Conservation (phyloP, 495 filamentous ascomycete species). For the Tetracladium setigerum region DNA sequence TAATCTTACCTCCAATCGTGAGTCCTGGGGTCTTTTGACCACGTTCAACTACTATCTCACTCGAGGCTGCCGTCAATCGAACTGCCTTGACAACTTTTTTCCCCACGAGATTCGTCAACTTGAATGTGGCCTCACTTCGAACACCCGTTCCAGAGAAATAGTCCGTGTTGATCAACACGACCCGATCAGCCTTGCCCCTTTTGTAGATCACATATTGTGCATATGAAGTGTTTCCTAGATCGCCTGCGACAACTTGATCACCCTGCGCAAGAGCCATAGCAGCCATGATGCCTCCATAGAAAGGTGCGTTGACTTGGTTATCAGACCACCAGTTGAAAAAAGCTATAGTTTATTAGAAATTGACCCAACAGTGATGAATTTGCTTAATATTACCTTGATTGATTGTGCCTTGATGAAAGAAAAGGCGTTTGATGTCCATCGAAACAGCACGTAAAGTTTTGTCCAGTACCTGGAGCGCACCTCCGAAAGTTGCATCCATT, state of each 20-base stretch:
- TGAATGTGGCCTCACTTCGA: slow-evolving; percentile 35
- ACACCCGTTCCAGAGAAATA: slow-evolving; percentile 40
- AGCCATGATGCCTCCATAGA: slow-evolving; percentile 47
- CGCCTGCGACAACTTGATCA: slow-evolving; percentile 38
- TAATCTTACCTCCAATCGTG: slow-evolving; percentile 38
- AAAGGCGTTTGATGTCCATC: slow-evolving; percentile 25
- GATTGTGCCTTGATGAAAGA: slow-evolving; percentile 35
- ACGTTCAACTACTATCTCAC: slow-evolving; percentile 37
- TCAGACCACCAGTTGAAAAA: slow-evolving; percentile 49
- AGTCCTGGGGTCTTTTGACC: slow-evolving; percentile 35
- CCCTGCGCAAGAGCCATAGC: slow-evolving; percentile 42
- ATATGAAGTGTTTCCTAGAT: slow-evolving; percentile 35
- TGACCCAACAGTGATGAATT: no score
- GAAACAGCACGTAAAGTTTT: slow-evolving; percentile 28
- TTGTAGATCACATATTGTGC: slow-evolving; percentile 46
- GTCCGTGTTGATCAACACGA: slow-evolving; percentile 47
- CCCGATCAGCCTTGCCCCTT: slow-evolving; percentile 27
- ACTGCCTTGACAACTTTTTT: slow-evolving; percentile 39
- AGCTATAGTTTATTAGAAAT: no score
- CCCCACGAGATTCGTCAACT: slow-evolving; percentile 30
- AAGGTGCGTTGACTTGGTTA: slow-evolving; percentile 43
- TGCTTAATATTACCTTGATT: slow-evolving; percentile 54
- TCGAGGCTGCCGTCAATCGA: slow-evolving; percentile 43
- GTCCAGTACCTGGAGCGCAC: slow-evolving; percentile 30
- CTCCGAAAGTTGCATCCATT: slow-evolving; percentile 30